Evolutionary conservation across 345 rosid species (phyloP), one percentile per base, ranked within the genome.

Genomic region (Rhodomyrtus tomentosa): DNA sequence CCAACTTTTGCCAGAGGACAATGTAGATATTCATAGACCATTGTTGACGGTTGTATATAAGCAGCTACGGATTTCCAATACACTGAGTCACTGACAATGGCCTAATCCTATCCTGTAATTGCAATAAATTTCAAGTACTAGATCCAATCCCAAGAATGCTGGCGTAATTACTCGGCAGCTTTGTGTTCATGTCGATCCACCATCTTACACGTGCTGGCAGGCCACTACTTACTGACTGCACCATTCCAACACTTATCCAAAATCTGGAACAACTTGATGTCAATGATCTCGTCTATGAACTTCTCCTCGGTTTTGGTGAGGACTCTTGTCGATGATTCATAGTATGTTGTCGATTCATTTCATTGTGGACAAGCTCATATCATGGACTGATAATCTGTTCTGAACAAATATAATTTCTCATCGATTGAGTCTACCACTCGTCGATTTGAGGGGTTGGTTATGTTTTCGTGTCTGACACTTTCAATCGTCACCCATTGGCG

Each of bases 221-320:
- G 72, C 72, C 72, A 58, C 18, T 5, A 3, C 20, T 27, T 5
- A 14, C 27, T 13, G 5, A 58, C 18, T n/a, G 36, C 72, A 13
- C 72, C 36, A 58, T 58, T 27, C 72, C 72, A 12, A 58, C 36
- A 1, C 20, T 58, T 2, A 5, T 20, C 16, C 72, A 27, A 58
- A 25, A 58, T 58, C 16, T 13, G 18, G 36, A 27, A 13, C 27
- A 58, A 4, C 72, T n/a, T 27, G 72, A 15, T 58, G 10, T 6
- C 0, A 7, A 27, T 0, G 5, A 58, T 15, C 1, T 58, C 0
- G 9, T 58, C 72, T 4, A 58, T 58, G 1, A 58, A 58, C 36
- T 58, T 27, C 4, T 58, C 68, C 13, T 27, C 13, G 18, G 36
- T 56, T 13, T 18, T 58, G 2, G 14, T n/a, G 18, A 58, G 36